phyloP scores from a whole-genome alignment of 179 eudicot genomes.

The Beta corolliflora region DNA sequence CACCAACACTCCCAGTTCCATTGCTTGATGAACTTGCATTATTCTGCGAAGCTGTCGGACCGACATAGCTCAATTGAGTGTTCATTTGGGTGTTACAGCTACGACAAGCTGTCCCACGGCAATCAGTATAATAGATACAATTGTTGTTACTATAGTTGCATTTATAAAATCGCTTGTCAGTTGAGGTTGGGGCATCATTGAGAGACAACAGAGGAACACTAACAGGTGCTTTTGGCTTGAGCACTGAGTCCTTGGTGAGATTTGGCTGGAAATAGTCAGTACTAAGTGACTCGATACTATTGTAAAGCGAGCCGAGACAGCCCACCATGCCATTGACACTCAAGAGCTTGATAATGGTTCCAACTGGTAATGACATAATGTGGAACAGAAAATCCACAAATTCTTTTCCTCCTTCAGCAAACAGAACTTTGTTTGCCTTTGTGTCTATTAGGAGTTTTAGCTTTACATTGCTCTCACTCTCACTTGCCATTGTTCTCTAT shows the following conservation, averaged over 20 bases:
- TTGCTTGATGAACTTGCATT: neutral
- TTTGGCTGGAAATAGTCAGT: constrained; percentile 11
- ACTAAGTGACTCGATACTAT: too few relatives aligned
- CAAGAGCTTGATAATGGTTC: constrained; percentile 2
- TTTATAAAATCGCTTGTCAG: neutral
- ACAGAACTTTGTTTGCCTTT: constrained; percentile 16
- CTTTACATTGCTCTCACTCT: neutral
- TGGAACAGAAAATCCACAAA: constrained; percentile 31
- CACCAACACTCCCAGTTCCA: neutral
- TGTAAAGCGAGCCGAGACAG: constrained; percentile 27
- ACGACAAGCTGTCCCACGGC: neutral
- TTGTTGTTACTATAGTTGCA: neutral
- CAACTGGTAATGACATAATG: constrained; percentile 18
- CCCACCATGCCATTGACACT: constrained; percentile 24
- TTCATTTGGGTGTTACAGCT: neutral
- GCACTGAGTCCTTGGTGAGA: constrained; percentile 16
- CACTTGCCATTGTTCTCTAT: neutral
- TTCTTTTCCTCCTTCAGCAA: constrained; percentile 18
- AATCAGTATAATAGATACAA: neutral
- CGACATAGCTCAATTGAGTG: neutral
- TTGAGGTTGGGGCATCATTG: neutral
- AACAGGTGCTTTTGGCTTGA: constrained; percentile 24
- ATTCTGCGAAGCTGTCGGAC: neutral
- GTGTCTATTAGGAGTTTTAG: constrained; percentile 13
- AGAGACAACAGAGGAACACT: constrained; percentile 23